Percentiles rank a stretch among this genome's conserved stretches.
phyloP scores from a whole-genome alignment of 805 yeast genomes.

The Myxozyma neglecta region DNA sequence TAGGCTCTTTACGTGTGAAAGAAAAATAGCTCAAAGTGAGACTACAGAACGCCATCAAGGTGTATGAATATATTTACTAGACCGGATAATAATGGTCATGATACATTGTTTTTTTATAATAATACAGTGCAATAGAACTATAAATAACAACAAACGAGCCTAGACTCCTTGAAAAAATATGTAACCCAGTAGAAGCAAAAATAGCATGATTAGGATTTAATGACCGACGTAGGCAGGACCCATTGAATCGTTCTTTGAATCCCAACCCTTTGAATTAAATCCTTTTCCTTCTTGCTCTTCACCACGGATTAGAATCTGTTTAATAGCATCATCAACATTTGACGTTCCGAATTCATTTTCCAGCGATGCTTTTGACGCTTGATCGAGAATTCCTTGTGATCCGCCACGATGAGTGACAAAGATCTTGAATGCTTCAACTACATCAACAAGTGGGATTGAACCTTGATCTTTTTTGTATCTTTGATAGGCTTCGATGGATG shows the following conservation, averaged over 20 bases:
- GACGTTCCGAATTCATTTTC: conserved; percentile 62
- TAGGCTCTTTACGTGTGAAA: background rate
- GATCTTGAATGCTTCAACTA: conserved; percentile 66
- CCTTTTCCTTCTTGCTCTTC: conserved; percentile 45
- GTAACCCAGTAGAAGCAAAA: background rate
- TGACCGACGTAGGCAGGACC: conserved; percentile 34
- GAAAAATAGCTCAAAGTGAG: background rate
- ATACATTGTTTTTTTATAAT: background rate
- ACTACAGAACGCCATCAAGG: no score
- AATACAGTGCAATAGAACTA: background rate
- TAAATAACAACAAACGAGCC: background rate
- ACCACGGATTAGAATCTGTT: conserved; percentile 62
- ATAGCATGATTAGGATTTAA: background rate
- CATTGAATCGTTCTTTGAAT: conserved; percentile 51
- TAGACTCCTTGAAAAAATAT: background rate
- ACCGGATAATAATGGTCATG: no score
- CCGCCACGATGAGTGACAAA: conserved; percentile 64
- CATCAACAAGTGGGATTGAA: conserved; percentile 58
- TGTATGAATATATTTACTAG: background rate
- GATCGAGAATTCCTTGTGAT: conserved; percentile 66
- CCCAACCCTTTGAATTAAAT: conserved; percentile 38
- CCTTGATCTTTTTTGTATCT: conserved; percentile 50
- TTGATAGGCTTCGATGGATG: conserved; percentile 51
- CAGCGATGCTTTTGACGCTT: conserved; percentile 66
- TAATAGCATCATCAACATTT: conserved; percentile 58